Evolutionary conservation across 2,329 filamentous ascomycete genomes (phyloP), one percentile per base, ranked within the genome.

Genomic region (Alternaria ethzedia): DNA sequence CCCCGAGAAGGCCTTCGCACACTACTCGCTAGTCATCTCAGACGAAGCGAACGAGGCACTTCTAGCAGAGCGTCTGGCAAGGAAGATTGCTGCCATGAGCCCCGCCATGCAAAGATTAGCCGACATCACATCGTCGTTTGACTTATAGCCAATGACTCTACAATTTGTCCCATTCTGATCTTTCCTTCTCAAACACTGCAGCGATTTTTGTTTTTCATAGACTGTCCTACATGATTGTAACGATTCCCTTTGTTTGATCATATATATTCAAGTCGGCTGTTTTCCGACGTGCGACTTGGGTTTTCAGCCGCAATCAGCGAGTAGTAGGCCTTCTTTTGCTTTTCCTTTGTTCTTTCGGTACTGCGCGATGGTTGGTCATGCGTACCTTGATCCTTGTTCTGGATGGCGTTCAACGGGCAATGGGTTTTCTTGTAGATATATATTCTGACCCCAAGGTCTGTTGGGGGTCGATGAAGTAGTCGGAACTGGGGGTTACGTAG

Each of bases 11-110:
- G 81, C 85, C 3, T 82, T 88, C 51, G 82, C 87, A 13, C 85
- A 87, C 52, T 88, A 87, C 71, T 87, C 91, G 68, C 84, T 94
- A n/a, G 82, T 91, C 28, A 86, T 91, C 25, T 82, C 83, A 1
- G 82, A 86, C 62, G 84, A 86, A 57, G 84, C 70, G 36, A 69
- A 71, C n/a, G 69, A 77, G 30, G 64, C 75, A 45, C 68, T 62
- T 30, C 62, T 76, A 50, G 73, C 77, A 57, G 77, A 78, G 43
- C 74, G 73, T 43, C 73, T 80, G 30, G 73, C 78, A 63, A 75
- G 70, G 63, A 77, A 74, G 64, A 78, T 76, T 51, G 75, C 77
- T 10, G 70, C 72, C 36, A 78, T 79, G 68, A 75, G 76, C 52
- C 67, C 73, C n/a, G 70, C 67, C 10, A 70, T 74, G 45, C 73